phyloP scores from a whole-genome alignment of 768 basidiomycete genomes.

The Hygrophorus pudorinus region DNA sequence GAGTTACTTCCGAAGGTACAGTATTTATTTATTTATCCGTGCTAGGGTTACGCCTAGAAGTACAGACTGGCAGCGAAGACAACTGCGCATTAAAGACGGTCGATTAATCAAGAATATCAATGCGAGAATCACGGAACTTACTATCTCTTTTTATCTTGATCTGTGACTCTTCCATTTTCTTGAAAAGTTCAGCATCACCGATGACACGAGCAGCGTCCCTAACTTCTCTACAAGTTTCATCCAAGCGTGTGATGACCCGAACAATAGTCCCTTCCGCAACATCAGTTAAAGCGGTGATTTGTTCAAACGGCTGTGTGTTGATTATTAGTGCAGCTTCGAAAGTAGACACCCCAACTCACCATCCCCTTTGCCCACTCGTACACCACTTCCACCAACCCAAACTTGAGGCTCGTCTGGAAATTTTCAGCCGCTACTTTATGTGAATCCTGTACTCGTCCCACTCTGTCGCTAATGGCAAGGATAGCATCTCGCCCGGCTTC shows the following conservation, averaged over 20 bases:
- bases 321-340: slow-evolving; percentile 1
- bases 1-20: too few relatives aligned
- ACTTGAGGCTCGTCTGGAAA: slow-evolving; percentile 73
- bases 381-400: slow-evolving; percentile 90
- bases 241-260: slow-evolving; percentile 87
- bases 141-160: slow-evolving; percentile 92
- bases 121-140: slow-evolving; percentile 32
- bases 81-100: slow-evolving; percentile 35
- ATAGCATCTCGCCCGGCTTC: slow-evolving; percentile 76
- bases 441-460: slow-evolving; percentile 70
- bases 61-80: slow-evolving; percentile 85
- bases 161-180: slow-evolving; percentile 96
- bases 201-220: slow-evolving; percentile 95
- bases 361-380: slow-evolving; percentile 99
- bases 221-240: slow-evolving; percentile 96
- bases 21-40: too few relatives aligned
- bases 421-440: slow-evolving; percentile 74
- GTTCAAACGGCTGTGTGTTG: slow-evolving; percentile 73
- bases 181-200: slow-evolving; percentile 90
- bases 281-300: slow-evolving; percentile 88
- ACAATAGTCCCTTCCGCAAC: slow-evolving; percentile 97
- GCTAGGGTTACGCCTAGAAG: slow-evolving; percentile 35
- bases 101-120: slow-evolving; percentile 5
- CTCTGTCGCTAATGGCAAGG: slow-evolving; percentile 62
- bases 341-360: slow-evolving; percentile 39